Evolutionary conservation across 2,329 filamentous ascomycete genomes (phyloP).

Genomic region (Aureobasidium sp.): DNA sequence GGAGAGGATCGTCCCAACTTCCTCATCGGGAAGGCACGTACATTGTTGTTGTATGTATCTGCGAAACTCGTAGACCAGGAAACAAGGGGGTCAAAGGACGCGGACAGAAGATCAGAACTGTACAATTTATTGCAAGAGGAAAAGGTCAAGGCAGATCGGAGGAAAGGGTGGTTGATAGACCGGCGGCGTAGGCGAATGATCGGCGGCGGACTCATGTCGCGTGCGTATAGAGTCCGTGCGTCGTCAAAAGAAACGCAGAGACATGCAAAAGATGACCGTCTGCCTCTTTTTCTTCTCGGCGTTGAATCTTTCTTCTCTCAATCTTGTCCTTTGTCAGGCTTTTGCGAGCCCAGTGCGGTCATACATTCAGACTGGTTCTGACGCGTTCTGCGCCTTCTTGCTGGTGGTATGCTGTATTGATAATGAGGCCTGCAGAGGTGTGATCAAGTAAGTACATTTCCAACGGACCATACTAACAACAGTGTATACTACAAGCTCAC

Average conservation of each 20-base stretch:
- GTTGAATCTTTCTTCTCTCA: not conserved
- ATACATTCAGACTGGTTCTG: not conserved
- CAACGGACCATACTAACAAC: not conserved
- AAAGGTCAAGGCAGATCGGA: not conserved
- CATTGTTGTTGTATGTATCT: not conserved
- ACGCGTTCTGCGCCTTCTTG: not conserved
- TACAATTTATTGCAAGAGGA: not conserved
- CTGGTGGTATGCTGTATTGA: not conserved
- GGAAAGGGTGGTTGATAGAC: not conserved
- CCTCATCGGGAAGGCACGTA: not conserved
- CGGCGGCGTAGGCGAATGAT: not conserved
- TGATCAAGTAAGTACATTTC: not conserved
- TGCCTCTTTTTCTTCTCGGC: not conserved
- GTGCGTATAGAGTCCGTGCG: conserved; percentile 2
- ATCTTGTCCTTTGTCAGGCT: not conserved
- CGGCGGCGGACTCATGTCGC: not conserved
- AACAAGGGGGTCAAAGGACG: not conserved
- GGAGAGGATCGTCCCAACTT: not conserved
- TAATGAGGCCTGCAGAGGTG: not conserved
- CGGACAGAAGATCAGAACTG: not conserved
- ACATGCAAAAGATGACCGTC: not conserved
- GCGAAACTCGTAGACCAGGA: not conserved
- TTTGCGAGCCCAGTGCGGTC: not conserved
- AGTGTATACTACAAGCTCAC: not conserved
- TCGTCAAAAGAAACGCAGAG: conserved; percentile 1